Evolutionary conservation across 148 eudicot genomes (phyloP).

Genomic region (Nepenthes gracilis): DNA sequence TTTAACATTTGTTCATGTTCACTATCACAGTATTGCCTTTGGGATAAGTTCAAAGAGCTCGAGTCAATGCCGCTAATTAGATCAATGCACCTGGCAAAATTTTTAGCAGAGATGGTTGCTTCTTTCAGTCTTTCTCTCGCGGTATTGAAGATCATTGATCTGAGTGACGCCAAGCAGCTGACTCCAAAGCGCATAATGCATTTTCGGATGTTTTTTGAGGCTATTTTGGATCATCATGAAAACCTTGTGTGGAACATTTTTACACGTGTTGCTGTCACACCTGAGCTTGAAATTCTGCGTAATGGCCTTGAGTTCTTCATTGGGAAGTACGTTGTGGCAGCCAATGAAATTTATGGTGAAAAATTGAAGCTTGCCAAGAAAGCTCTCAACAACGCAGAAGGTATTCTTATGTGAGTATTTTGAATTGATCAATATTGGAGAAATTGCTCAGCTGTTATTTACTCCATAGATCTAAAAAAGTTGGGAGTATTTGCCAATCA

Average conservation of each 20-base stretch:
- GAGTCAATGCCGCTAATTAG: conserved; percentile 69
- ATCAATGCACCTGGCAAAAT: conserved; percentile 74
- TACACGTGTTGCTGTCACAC: conserved; percentile 59
- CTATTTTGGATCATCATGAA: conserved; percentile 54
- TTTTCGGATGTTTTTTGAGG: conserved; percentile 75
- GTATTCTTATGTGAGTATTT: conserved; percentile 34
- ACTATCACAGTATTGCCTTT: conserved; percentile 59
- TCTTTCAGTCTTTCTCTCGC: conserved; percentile 74
- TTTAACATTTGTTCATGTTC: background rate
- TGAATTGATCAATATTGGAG: too few species aligned
- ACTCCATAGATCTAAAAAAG: too few species aligned
- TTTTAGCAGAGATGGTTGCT: conserved; percentile 64
- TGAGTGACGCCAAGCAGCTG: conserved; percentile 38
- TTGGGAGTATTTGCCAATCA: too few species aligned
- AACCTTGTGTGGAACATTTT: conserved; percentile 69
- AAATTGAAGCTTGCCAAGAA: conserved; percentile 67
- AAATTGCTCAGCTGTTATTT: too few species aligned
- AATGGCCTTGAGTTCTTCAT: conserved; percentile 66
- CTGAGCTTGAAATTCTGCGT: conserved; percentile 60
- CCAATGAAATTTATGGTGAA: conserved; percentile 20
- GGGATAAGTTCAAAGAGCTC: conserved; percentile 87
- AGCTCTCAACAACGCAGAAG: conserved; percentile 70
- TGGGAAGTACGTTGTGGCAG: conserved; percentile 38
- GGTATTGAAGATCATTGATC: conserved; percentile 56
- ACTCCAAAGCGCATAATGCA: conserved; percentile 67